Evolutionary conservation across 2,329 filamentous ascomycete species (phyloP).

Genomic region (Aspergillus terreus): DNA sequence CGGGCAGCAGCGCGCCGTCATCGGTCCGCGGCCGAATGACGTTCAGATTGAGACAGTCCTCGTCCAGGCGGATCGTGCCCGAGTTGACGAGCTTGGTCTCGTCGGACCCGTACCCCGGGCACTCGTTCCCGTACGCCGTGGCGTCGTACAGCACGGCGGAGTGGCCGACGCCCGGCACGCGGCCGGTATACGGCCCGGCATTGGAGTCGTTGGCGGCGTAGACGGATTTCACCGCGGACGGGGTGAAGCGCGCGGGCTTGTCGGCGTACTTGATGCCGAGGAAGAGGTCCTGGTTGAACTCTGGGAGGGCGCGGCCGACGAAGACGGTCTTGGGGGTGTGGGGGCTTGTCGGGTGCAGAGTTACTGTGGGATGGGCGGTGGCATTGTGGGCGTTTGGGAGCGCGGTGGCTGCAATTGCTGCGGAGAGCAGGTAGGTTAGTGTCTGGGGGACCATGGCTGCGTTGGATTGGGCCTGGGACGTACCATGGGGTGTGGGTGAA

Average conservation of each 20-base stretch:
- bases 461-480: background rate
- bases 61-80: conserved; percentile 18
- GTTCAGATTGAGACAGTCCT: conserved; percentile 28
- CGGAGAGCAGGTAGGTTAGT: background rate
- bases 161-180: background rate
- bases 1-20: conserved; percentile 17
- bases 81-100: conserved; percentile 18
- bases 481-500: background rate
- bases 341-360: background rate
- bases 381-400: background rate
- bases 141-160: conserved; percentile 23
- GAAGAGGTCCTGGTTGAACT: conserved; percentile 27
- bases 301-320: conserved; percentile 22
- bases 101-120: conserved; percentile 29
- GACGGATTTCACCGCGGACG: conserved; percentile 17
- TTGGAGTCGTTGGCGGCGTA: conserved; percentile 13
- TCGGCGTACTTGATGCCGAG: conserved; percentile 29
- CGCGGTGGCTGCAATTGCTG: background rate
- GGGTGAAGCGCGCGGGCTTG: conserved; percentile 25
- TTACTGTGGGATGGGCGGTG: background rate
- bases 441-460: background rate
- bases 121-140: conserved; percentile 28
- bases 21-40: conserved; percentile 18
- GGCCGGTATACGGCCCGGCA: too few species aligned
- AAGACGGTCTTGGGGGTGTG: conserved; percentile 17